phyloP scores from a whole-genome alignment of 768 basidiomycete species.

The Trametes villosa region DNA sequence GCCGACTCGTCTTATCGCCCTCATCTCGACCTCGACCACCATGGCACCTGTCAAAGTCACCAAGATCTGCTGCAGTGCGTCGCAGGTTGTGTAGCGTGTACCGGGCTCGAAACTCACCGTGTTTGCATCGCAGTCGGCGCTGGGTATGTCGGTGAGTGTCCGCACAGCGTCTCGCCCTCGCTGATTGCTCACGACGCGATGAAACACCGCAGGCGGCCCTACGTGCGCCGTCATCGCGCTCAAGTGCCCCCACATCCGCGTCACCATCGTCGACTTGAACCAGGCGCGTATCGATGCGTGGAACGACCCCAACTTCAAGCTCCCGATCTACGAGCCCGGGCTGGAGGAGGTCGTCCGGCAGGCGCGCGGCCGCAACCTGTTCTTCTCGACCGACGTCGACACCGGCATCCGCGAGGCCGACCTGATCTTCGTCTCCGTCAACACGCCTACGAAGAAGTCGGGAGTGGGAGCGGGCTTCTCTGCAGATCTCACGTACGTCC shows the following conservation, averaged over 20 bases:
- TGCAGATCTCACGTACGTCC: constrained; percentile 92
- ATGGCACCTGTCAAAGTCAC: constrained; percentile 68
- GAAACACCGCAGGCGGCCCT: constrained; percentile 69
- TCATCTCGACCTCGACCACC: constrained; percentile 20
- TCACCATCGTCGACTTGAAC: constrained; percentile 99
- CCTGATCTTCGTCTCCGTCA: constrained; percentile 97
- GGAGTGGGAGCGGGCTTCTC: constrained; percentile 98
- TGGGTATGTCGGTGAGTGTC: constrained; percentile 85
- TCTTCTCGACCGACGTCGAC: constrained; percentile 96
- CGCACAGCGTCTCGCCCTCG: background rate
- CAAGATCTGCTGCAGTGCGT: constrained; percentile 90
- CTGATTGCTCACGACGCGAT: constrained; percentile 2
- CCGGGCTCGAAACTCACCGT: constrained; percentile 18
- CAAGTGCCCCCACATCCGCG: constrained; percentile 89
- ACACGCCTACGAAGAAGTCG: constrained; percentile 98
- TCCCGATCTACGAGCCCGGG: constrained; percentile 99
- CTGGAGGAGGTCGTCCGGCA: constrained; percentile 87
- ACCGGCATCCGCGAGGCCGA: constrained; percentile 93
- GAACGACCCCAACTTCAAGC: constrained; percentile 82
- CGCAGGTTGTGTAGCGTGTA: constrained; percentile 21
- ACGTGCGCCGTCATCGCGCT: constrained; percentile 95
- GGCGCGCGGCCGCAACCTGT: constrained; percentile 92
- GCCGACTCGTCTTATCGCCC: constrained; percentile 19
- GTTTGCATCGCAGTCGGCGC: constrained; percentile 64
- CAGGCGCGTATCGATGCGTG: constrained; percentile 93